Base-by-base conservation (phyloP, 2,329 filamentous ascomycete species). In the Scopulariopsis brevicaulis region DNA sequence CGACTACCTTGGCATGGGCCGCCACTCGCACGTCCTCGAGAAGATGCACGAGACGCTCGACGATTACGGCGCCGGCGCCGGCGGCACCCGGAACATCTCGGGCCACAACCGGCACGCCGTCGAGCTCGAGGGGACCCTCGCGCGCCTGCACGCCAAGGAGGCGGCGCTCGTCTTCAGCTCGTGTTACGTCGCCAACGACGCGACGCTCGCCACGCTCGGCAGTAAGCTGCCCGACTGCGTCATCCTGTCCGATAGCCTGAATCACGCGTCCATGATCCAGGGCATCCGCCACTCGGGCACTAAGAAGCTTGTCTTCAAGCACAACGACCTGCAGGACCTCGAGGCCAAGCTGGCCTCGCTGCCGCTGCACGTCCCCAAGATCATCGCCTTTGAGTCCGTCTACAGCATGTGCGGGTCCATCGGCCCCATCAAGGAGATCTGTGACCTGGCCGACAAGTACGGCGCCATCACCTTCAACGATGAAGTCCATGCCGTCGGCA, bases 331-430 rank as follows among this genome's bases (percentile, higher is more conserved):
- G n/a, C 84, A 80, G 50, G 94, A 99, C 66, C 78, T 99, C 18
- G 94, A 99, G 76, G 84, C 84, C 55, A 97, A 99, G 74, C 79
- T 99, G 63, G 91, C 92, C 2, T 88, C 91, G 14, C 80, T 99
- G 50, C 91, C 93, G 0, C 75, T 88, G 1, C 81, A 94, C 60
- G 83, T 89, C 40, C 94, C 94, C 59, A 99, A 99, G 78, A 96
- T 99, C 64, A 99, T 99, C 63, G 94, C 94, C 2, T 99, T 97
- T 63, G 94, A 99, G 75, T 96, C 91, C 34, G 94, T 99, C 3
- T 99, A 99, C 76, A 96, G 91, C 77, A 99, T 99, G 94, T 99
- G 94, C 69, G 94, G 94, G 62, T 96, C 91, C 18, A 90, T 99
- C 69, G 94, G 91, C 0, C 94, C 94, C 0, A 99, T 99, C 65